Conservation (phyloP, 306 rosid genomes). For the Rubus idaeus region DNA sequence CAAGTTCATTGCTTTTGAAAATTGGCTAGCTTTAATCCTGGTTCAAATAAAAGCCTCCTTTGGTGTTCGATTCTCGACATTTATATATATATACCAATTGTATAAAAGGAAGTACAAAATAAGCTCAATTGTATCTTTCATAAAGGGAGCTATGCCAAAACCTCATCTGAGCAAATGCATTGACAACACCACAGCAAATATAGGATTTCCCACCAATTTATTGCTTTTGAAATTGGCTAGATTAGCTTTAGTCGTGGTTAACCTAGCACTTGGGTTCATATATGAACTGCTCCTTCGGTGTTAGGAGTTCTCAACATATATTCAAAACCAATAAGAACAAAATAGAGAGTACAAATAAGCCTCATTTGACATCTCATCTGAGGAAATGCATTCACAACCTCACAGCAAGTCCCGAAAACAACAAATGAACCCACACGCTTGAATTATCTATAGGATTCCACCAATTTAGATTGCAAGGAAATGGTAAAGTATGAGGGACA, state of each 20-base stretch:
- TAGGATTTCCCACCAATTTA: no score
- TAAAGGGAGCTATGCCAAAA: no score
- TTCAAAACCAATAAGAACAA: constrained; percentile 26
- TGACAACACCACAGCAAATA: no score
- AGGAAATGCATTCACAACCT: constrained; percentile 30
- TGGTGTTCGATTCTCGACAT: no score
- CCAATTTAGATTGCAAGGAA: constrained; percentile 20
- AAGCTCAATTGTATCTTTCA: no score
- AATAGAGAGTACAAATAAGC: constrained; percentile 14
- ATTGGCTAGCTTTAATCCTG: neutral
- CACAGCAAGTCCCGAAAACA: constrained; percentile 29
- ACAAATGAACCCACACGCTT: constrained; percentile 30
- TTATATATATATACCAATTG: no score
- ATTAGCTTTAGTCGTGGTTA: neutral
- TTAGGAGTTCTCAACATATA: constrained; percentile 15
- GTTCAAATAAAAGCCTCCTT: no score
- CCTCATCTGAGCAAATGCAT: no score
- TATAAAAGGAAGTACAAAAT: no score
- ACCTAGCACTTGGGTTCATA: neutral
- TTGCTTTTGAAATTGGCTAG: neutral
- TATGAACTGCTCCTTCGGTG: neutral
- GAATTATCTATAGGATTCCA: constrained; percentile 25
- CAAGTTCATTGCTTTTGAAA: neutral
- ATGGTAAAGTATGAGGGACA: constrained; percentile 16
- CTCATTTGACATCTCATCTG: constrained; percentile 35